phyloP scores from a whole-genome alignment of 805 yeast species.

The Lipomyces lipofer region DNA sequence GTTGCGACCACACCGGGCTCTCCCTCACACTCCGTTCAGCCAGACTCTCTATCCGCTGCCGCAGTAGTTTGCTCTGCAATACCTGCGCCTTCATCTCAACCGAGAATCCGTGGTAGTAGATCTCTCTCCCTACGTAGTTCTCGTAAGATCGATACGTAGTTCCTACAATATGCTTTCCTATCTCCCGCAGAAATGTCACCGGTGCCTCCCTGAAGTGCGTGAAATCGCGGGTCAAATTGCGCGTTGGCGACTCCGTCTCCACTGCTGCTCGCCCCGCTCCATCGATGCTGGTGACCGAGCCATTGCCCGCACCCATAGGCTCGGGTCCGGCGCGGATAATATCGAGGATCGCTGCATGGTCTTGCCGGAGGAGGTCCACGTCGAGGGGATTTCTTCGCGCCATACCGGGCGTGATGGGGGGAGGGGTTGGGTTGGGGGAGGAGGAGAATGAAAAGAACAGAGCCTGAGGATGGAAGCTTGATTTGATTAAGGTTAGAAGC shows the following conservation, averaged over 20 bases:
- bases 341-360: conserved; percentile 23
- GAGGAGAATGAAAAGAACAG: too few relatives aligned
- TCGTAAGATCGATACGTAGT: conserved; percentile 43
- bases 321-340: conserved; percentile 14
- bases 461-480: too few relatives aligned
- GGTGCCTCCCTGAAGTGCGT: conserved; percentile 44
- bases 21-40: conserved; percentile 38
- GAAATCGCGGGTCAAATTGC: conserved; percentile 37
- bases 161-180: conserved; percentile 39
- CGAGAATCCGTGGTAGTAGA: conserved; percentile 39
- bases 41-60: conserved; percentile 37
- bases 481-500: too few relatives aligned
- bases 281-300: not conserved
- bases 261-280: not conserved
- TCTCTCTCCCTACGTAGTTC: conserved; percentile 41
- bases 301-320: too few relatives aligned
- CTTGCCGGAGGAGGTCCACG: conserved; percentile 25
- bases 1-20: conserved; percentile 34
- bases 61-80: conserved; percentile 37
- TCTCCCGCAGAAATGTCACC: conserved; percentile 36
- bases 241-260: conserved; percentile 31
- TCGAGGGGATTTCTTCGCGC: conserved; percentile 18
- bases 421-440: too few relatives aligned
- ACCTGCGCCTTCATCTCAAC: conserved; percentile 37
- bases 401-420: too few relatives aligned